Conservation (phyloP, 441 rosid genomes). For the Euphorbia celastroides region DNA sequence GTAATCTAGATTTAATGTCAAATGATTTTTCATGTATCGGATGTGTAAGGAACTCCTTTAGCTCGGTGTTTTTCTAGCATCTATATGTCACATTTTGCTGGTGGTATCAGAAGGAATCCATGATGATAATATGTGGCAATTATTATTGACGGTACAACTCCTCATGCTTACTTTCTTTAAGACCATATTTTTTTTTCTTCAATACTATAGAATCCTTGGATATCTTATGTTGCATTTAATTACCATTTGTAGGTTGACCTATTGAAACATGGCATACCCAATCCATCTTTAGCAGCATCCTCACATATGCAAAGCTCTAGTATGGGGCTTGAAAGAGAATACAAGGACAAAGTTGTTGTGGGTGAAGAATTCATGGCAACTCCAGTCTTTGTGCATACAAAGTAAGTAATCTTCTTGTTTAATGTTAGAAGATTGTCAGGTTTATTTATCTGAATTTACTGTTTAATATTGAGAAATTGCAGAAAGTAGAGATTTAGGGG, state of each 20-base stretch:
- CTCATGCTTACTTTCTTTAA: neutral
- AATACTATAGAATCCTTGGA: neutral
- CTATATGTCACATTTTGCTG: conserved; percentile 74
- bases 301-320: conserved; percentile 40
- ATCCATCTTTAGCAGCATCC: conserved; percentile 53
- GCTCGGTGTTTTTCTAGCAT: conserved; percentile 74
- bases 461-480: too few species aligned
- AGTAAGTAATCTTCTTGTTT: conserved; percentile 38
- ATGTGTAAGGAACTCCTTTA: conserved; percentile 55
- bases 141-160: conserved; percentile 56
- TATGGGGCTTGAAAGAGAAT: conserved; percentile 44
- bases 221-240: conserved; percentile 4
- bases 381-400: conserved; percentile 74
- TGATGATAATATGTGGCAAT: conserved; percentile 54
- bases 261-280: conserved; percentile 77
- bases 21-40: conserved; percentile 22
- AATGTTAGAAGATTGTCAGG: neutral
- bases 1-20: conserved; percentile 14
- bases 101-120: conserved; percentile 77
- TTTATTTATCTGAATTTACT: too few species aligned
- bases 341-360: conserved; percentile 38
- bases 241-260: conserved; percentile 56
- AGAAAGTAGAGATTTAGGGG: too few species aligned
- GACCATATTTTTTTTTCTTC: neutral
- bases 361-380: conserved; percentile 62